Evolutionary conservation across 345 rosid genomes (phyloP), one percentile per base, ranked within the genome.

Genomic region (Pistacia atlantica): DNA sequence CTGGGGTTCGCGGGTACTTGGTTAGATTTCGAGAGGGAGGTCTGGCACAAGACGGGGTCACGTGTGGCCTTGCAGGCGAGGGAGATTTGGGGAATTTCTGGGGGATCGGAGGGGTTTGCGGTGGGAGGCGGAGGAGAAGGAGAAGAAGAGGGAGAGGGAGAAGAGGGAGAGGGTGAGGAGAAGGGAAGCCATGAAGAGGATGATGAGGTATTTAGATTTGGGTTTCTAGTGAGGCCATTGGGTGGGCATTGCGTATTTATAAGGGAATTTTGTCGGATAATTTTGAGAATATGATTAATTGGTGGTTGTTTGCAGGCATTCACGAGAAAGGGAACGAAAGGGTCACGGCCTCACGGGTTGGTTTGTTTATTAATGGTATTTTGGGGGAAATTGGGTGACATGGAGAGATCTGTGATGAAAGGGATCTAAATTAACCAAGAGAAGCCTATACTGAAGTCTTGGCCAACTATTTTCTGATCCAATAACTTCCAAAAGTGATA

Each of bases 11-110:
- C 61, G 71, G 89, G 89, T 69, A 84, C 75, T 14, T 48, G 68
- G 59, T 73, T 81, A 63, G 86, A 72, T 16, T 79, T 28, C 2
- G 86, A 64, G 16, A 92, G 77, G 0, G 93, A 84, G 5, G 88
- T 42, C 18, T 74, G 18, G 66, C 97, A 92, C 6, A 48, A 20
- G 65, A 88, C 90, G 0, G 90, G 92, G 80, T 78, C 83, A 33
- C 95, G 85, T 5, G 97, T 90, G 33, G 97, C 90, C 59, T 85
- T 84, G 69, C 97, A 93, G 7, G 95, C 92, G 22, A 77, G 84
- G 2, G 48, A 70, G 77, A 93, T 83, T 77, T 83, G 83, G n/a
- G 78, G 51, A 61, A 78, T 8, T 70, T 60, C 55, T 9, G 73
- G 68, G 3, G 0, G 84, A 74, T 0, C 75, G 72, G 59, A 14